Percentiles rank a stretch among this genome's conserved stretches.
Evolutionary conservation across 163 green algal species (phyloP).

Genomic region (Botryococcus braunii): DNA sequence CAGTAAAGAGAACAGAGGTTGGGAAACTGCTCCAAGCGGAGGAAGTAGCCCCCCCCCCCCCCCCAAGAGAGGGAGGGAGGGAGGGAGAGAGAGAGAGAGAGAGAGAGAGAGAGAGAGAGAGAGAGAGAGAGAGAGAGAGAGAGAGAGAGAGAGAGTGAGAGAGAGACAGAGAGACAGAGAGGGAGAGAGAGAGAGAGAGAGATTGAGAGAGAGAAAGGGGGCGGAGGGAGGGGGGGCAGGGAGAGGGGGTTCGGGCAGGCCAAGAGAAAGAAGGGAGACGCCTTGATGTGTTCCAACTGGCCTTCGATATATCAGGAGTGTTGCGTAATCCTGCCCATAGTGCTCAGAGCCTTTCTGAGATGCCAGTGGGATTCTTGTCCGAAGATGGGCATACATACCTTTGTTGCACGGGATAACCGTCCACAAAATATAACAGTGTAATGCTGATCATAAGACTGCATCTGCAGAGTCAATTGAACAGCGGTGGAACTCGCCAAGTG

Average conservation of each 20-base stretch:
- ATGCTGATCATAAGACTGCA: constrained; percentile 28
- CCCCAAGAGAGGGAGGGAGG: too few relatives aligned
- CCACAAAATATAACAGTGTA: constrained; percentile 49
- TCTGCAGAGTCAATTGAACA: constrained; percentile 19
- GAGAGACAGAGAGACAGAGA: background rate
- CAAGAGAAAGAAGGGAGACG: background rate
- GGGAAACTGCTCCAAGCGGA: too few relatives aligned
- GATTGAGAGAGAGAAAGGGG: too few relatives aligned
- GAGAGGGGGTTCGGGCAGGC: too few relatives aligned
- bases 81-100: too few relatives aligned
- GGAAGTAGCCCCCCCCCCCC: too few relatives aligned
- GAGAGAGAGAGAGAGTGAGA: too few relatives aligned
- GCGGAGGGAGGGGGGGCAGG: too few relatives aligned
- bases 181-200: background rate
- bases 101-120: too few relatives aligned
- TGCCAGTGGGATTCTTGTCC: too few relatives aligned
- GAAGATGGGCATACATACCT: constrained; percentile 22
- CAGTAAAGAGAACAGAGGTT: too few relatives aligned
- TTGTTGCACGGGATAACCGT: constrained; percentile 40
- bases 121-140: too few relatives aligned
- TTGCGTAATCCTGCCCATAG: background rate
- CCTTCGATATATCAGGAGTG: background rate
- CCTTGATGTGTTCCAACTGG: background rate
- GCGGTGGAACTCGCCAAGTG: constrained; percentile 30
- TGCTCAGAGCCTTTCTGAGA: background rate